Base-by-base conservation (phyloP, 257 asterid genomes). In the Striga asiatica region DNA sequence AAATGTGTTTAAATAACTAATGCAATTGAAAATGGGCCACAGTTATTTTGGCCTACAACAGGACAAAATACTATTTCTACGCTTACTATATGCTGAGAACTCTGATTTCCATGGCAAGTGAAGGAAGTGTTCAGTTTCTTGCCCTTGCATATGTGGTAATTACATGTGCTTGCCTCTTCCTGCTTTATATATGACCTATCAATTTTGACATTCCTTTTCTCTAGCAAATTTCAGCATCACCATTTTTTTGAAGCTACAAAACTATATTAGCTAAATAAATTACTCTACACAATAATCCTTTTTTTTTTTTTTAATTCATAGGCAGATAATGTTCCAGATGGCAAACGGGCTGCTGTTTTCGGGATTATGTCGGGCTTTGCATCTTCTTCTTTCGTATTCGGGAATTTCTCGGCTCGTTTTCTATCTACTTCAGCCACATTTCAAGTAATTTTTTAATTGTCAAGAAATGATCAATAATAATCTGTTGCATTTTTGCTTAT, bases 91-190 rank as follows among this genome's bases (percentile, higher is more conserved):
- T 69, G 52, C 78, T 86, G 55, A 81, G 67, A 48, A 81, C 94
- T 14, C 58, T 89, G 34, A 78, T 76, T 56, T 58, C 86, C 58
- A 89, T 89, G 95, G 72, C 71, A 28, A 71, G 79, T 39, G 95
- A 79, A 58, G 98, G 96, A 58, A 89, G 95, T 13, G 86, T 82
- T 19, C 89, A 79, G 53, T 81, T 75, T 65, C 83, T 89, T 56
- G 87, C 98, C 66, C 86, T 89, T 45, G 95, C 98, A 5, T 89
- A 83, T 46, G 96, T 83, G 88, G 98, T 89, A 73, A 64, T 18
- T 43, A 13, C 5, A 39, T 10, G 13, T 13, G 17, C 47, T 39
- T 38, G 7, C 4, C 13, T 9, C 5, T 39, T 9, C 16, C 10
- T 2, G 0, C 0, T 35, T 9, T 35, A 35, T 35, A 35, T 35